A percentile compares a stretch with the other conserved stretches of the same genome.
Conservation (phyloP, 306 rosid species). For the Medicago arabica region DNA sequence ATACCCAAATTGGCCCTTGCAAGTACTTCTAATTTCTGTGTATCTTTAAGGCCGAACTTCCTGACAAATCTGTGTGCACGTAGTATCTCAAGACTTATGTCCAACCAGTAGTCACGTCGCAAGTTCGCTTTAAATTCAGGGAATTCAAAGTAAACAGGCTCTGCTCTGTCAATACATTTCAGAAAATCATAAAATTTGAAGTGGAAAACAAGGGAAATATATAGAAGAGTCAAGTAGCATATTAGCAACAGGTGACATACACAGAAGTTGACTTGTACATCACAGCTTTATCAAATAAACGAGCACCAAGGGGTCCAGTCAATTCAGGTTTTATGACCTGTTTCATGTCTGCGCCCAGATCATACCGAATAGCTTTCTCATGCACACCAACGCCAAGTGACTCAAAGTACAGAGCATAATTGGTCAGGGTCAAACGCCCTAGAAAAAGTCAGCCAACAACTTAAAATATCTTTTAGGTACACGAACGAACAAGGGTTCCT, state of each 20-base stretch:
- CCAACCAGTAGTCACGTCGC: slow-evolving; percentile 95
- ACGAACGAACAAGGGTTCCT: slow-evolving; percentile 18
- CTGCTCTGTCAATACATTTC: slow-evolving; percentile 66
- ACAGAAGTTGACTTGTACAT: slow-evolving; percentile 82
- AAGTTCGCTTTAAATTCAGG: slow-evolving; percentile 88
- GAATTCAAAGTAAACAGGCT: slow-evolving; percentile 91
- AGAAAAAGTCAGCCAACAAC: slow-evolving; percentile 37
- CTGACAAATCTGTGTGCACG: slow-evolving; percentile 70
- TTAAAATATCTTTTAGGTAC: slow-evolving; percentile 5
- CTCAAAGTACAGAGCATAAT: slow-evolving; percentile 86
- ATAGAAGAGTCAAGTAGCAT: slow-evolving; percentile 1
- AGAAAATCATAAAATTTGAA: slow-evolving; percentile 47
- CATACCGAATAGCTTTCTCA: slow-evolving; percentile 84
- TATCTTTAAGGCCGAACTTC: slow-evolving; percentile 64
- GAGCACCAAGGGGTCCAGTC: slow-evolving; percentile 96
- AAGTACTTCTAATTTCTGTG: slow-evolving; percentile 75
- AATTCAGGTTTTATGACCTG: slow-evolving; percentile 89
- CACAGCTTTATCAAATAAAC: slow-evolving; percentile 95
- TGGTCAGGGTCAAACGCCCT: slow-evolving; percentile 91
- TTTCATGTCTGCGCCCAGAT: slow-evolving; percentile 74
- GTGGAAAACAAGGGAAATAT: slow-evolving; percentile 30
- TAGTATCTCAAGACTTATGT: slow-evolving; percentile 81
- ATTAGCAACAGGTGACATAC: slow-evolving; percentile 60
- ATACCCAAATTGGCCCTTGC: slow-evolving; percentile 78
- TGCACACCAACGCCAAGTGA: slow-evolving; percentile 82